Conservation (phyloP, 2,329 filamentous ascomycete genomes). For the Hypoxylon sp. region DNA sequence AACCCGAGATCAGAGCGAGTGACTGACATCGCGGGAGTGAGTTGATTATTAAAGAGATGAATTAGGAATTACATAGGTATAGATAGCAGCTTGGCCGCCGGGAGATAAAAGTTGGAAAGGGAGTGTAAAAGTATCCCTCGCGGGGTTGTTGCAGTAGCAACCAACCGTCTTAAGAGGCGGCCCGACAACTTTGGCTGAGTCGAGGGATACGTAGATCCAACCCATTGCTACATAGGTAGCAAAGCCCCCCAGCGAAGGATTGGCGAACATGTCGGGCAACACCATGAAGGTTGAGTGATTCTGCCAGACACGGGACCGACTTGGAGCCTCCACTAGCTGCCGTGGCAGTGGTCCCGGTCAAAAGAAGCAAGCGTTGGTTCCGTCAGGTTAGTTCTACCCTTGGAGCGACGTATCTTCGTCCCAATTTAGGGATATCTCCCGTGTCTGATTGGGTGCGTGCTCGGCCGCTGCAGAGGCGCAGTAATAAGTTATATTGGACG, state of each 20-base stretch:
- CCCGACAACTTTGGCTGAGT: slow-evolving; percentile 18
- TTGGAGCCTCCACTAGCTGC: slow-evolving; percentile 17
- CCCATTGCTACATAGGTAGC: neutral
- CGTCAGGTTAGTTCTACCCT: slow-evolving; percentile 10
- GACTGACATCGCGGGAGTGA: slow-evolving; percentile 31
- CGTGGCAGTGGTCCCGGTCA: slow-evolving; percentile 27
- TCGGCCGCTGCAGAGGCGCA: slow-evolving; percentile 24
- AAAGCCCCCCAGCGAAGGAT: slow-evolving; percentile 22
- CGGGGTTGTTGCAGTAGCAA: slow-evolving; percentile 18
- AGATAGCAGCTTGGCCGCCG: slow-evolving; percentile 7
- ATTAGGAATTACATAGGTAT: slow-evolving; percentile 10
- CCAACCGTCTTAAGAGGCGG: slow-evolving; percentile 26
- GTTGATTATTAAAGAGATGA: slow-evolving; percentile 16
- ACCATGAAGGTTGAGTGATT: slow-evolving; percentile 9
- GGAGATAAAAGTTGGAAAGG: slow-evolving; percentile 15
- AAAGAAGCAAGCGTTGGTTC: slow-evolving; percentile 32
- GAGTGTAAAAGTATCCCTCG: slow-evolving; percentile 20
- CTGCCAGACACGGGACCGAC: slow-evolving; percentile 22
- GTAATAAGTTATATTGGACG: slow-evolving; percentile 14
- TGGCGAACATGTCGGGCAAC: slow-evolving; percentile 41
- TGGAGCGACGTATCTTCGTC: slow-evolving; percentile 18
- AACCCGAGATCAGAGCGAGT: slow-evolving; percentile 43
- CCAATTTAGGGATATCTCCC: slow-evolving; percentile 30
- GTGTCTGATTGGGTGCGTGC: slow-evolving; percentile 28
- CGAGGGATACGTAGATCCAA: slow-evolving; percentile 29